These are phyloP conservation scores for Benincasa hispida DNA, from an alignment of 306 rosid species.

Conservation along the genomic window DNA sequence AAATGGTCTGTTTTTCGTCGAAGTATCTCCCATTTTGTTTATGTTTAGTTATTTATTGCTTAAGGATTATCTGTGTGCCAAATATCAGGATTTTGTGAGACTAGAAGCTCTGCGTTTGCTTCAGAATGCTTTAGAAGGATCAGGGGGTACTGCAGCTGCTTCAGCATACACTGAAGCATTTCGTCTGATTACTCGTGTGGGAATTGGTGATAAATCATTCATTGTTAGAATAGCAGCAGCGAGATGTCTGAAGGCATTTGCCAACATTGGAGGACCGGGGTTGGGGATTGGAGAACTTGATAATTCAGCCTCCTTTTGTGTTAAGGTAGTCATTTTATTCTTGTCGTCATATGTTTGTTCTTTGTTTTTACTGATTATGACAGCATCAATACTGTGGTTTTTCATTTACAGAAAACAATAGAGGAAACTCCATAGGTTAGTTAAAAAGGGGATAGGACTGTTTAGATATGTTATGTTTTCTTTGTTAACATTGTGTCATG, in stretches of 20 bases:
- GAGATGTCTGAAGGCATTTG: constrained; percentile 89
- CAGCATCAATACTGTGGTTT: background rate
- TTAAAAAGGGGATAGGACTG: background rate
- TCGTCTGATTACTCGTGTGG: constrained; percentile 69
- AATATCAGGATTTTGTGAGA: constrained; percentile 51
- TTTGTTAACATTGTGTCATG: too few species aligned
- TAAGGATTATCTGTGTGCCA: background rate
- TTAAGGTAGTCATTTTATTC: constrained; percentile 48
- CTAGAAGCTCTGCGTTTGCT: constrained; percentile 81
- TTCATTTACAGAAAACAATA: background rate
- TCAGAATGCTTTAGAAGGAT: constrained; percentile 90
- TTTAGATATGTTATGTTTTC: too few species aligned
- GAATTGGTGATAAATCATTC: constrained; percentile 80
- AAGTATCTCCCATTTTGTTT: background rate
- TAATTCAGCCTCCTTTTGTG: constrained; percentile 77
- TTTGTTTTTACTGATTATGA: constrained; percentile 14
- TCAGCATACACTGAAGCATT: constrained; percentile 83
- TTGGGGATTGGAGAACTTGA: constrained; percentile 75
- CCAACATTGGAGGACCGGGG: constrained; percentile 90
- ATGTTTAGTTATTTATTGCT: background rate
- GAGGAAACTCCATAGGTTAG: background rate
- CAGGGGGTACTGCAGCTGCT: constrained; percentile 73
- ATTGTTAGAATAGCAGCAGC: constrained; percentile 94
- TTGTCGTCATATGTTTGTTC: constrained; percentile 7
- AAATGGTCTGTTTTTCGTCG: background rate